Base-by-base conservation (phyloP, 768 basidiomycete genomes). In the Cystofilobasidium macerans region DNA sequence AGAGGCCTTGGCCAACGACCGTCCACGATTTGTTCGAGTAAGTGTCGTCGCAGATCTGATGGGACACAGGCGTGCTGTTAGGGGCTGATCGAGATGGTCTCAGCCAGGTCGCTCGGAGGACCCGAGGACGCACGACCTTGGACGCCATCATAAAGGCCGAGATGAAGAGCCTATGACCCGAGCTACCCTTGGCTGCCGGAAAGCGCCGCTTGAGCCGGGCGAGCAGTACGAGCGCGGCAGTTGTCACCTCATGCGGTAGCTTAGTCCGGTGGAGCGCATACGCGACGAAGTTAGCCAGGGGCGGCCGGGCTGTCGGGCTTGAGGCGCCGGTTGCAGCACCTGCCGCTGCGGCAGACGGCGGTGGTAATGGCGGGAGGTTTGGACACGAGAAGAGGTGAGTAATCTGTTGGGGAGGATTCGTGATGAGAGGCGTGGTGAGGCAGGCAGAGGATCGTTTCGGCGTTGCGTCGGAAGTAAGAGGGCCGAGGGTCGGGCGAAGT, bases 21-120 rank as follows among this genome's bases (percentile, higher is more conserved):
- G 84, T 83, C 89, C 90, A 93, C 0, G 86, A 88, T 73, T 89
- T 89, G 81, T 92, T 92, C 22, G 87, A 89, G 74, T 92, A 92
- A 0, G 89, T 92, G 71, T 92, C 89, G 78, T 63, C 48, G 38
- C 33, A 51, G 51, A 54, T 28, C 58, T 30, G 40, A 11, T 58
- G 18, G n/a, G n/a, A 1, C 3, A 3, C 51, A 6, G 14, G 16
- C 40, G 38, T 38, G 14, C 7, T 20, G 1, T n/a, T 24, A 24
- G 4, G 32, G 24, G 6, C 24, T 30, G 22, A 33, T 33, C 57
- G 35, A 40, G 57, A 40, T 6, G 16, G 24, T 12, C n/a, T n/a
- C n/a, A n/a, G n/a, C n/a, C n/a, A n/a, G n/a, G n/a, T n/a, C n/a
- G n/a, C n/a, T n/a, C n/a, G 26, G 24, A 18, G 33, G 35, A 11